Conservation (phyloP, 768 basidiomycete species). For the Cystofilobasidium macerans region DNA sequence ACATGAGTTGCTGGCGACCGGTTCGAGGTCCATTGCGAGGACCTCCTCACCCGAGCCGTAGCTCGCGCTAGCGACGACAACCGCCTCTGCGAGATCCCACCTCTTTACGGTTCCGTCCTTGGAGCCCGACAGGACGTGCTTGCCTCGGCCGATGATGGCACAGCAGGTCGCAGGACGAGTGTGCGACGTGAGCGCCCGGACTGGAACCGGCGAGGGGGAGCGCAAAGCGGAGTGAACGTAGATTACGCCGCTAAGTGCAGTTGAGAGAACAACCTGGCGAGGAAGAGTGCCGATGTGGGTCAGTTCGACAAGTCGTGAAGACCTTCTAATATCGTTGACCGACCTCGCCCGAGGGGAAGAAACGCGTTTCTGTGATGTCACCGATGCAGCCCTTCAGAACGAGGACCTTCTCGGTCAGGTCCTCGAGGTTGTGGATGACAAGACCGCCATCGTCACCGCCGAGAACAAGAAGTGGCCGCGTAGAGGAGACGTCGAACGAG, state of each 20-base stretch:
- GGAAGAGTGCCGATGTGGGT: not conserved
- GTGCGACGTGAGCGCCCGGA: constrained; percentile 56
- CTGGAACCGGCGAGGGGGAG: constrained; percentile 35
- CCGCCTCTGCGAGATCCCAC: constrained; percentile 57
- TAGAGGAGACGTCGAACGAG: constrained; percentile 10
- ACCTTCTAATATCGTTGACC: not conserved
- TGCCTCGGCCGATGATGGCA: constrained; percentile 55
- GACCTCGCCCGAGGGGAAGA: constrained; percentile 19
- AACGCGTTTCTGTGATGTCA: constrained; percentile 3
- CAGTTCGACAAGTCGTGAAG: not conserved
- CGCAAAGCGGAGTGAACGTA: constrained; percentile 55
- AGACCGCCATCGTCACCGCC: constrained; percentile 16
- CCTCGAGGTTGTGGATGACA: not conserved
- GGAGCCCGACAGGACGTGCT: constrained; percentile 55
- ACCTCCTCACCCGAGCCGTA: constrained; percentile 10
- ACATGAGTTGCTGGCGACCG: not conserved
- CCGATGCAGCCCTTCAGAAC: constrained; percentile 16
- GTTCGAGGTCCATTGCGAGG: not conserved
- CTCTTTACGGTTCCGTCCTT: constrained; percentile 59
- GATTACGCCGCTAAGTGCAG: constrained; percentile 57
- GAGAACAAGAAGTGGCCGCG: constrained; percentile 9
- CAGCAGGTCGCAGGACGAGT: constrained; percentile 54
- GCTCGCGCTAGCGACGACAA: not conserved
- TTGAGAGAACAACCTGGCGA: constrained; percentile 53
- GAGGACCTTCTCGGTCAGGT: constrained; percentile 1